Evolutionary conservation across 2,329 filamentous ascomycete genomes (phyloP).

Genomic region (Pseudogymnoascus verrucosus): DNA sequence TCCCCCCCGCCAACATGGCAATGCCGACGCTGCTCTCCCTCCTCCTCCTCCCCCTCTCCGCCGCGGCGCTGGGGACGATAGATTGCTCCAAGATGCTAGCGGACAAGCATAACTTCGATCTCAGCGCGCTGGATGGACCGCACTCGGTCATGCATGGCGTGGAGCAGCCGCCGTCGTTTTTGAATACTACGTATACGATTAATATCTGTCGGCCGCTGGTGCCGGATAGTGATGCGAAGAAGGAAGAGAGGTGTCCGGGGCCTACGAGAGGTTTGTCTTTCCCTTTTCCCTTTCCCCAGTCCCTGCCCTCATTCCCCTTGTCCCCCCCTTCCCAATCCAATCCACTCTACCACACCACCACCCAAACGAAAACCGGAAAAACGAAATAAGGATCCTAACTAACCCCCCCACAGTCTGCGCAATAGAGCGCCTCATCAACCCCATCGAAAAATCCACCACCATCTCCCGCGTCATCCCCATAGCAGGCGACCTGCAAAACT

Average conservation of each 20-base stretch:
- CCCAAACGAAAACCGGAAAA: too few relatives aligned
- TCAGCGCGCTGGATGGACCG: slow-evolving; percentile 56
- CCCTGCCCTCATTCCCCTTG: neutral
- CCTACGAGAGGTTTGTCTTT: slow-evolving; percentile 56
- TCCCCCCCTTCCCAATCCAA: neutral
- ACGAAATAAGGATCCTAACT: too few relatives aligned
- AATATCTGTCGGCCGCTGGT: slow-evolving; percentile 66
- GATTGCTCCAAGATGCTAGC: slow-evolving; percentile 55
- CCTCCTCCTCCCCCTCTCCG: slow-evolving; percentile 24
- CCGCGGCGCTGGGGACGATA: slow-evolving; percentile 37
- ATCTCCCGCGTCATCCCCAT: slow-evolving; percentile 60
- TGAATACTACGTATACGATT: slow-evolving; percentile 74
- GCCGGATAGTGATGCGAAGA: slow-evolving; percentile 47
- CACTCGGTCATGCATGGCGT: slow-evolving; percentile 58
- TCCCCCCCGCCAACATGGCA: too few relatives aligned
- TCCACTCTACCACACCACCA: neutral
- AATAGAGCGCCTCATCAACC: slow-evolving; percentile 51
- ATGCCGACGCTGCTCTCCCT: slow-evolving; percentile 11
- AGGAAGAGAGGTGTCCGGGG: slow-evolving; percentile 55
- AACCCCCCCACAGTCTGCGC: slow-evolving; percentile 56
- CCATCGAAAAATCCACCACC: slow-evolving; percentile 35
- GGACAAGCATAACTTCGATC: slow-evolving; percentile 54
- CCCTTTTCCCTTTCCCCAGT: neutral
- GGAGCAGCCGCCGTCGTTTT: slow-evolving; percentile 38
- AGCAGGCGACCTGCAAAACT: slow-evolving; percentile 58